A percentile compares a stretch with the other conserved stretches of the same genome.
Conservation (phyloP, 768 basidiomycete genomes). For the Boletus vinaceobasis region DNA sequence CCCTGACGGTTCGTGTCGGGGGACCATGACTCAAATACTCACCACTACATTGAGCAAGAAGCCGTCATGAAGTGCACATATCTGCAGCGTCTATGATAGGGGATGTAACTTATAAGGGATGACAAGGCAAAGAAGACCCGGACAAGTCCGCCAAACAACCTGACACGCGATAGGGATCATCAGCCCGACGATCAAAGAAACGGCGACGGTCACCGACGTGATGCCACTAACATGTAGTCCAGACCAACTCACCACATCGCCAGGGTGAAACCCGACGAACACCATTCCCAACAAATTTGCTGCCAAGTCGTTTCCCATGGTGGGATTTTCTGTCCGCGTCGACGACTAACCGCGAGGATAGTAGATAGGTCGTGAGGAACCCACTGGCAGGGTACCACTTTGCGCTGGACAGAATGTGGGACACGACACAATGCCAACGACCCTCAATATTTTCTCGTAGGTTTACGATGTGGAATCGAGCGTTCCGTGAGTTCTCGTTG, state of each 20-base stretch:
- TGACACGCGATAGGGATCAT: neutral
- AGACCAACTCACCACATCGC: slow-evolving; percentile 10
- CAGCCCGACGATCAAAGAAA: neutral
- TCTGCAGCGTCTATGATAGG: slow-evolving; percentile 8
- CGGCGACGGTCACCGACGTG: neutral
- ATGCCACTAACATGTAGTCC: neutral
- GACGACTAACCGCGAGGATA: neutral
- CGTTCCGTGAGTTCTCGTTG: neutral
- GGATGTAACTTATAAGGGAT: neutral
- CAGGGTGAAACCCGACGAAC: slow-evolving; percentile 9
- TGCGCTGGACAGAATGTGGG: neutral
- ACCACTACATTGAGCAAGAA: too few relatives aligned
- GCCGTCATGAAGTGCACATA: too few relatives aligned
- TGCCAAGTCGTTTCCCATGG: neutral
- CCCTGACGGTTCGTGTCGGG: too few relatives aligned
- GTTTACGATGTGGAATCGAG: neutral
- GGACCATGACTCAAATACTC: too few relatives aligned
- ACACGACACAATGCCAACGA: neutral
- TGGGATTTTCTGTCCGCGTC: neutral
- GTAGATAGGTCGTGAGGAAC: neutral
- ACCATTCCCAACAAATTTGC: slow-evolving; percentile 7
- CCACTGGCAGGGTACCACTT: neutral
- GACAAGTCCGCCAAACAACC: slow-evolving; percentile 9
- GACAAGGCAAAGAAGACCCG: neutral
- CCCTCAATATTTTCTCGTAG: neutral